Percentiles rank a stretch among this genome's conserved stretches.
Conservation (phyloP, 192 early-diverging fungal genomes). For the Diversispora eburnea region DNA sequence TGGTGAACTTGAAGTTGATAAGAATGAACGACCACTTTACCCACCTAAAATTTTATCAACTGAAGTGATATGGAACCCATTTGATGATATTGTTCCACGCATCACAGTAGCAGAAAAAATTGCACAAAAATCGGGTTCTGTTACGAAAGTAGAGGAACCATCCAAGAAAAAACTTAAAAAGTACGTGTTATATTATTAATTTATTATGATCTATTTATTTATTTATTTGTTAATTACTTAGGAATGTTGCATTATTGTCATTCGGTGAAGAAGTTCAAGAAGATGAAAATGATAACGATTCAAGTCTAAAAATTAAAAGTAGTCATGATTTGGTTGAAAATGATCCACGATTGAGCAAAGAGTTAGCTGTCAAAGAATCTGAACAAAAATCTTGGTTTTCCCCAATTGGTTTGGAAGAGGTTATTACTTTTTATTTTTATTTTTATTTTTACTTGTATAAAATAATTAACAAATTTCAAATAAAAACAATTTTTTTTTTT, state of each 20-base stretch:
- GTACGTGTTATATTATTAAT: constrained; percentile 33
- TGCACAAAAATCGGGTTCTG: constrained; percentile 15
- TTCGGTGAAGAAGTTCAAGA: constrained; percentile 85
- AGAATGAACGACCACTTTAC: constrained; percentile 74
- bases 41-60: constrained; percentile 63
- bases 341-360: constrained; percentile 38
- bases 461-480: too few species aligned
- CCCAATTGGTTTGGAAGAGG: not conserved
- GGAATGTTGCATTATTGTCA: constrained; percentile 75
- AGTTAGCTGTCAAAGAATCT: constrained; percentile 9
- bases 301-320: constrained; percentile 58
- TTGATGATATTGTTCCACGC: constrained; percentile 85
- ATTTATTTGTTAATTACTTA: constrained; percentile 33
- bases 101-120: constrained; percentile 41
- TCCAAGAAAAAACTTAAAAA: constrained; percentile 61
- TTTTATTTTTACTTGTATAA: too few species aligned
- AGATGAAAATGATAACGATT: constrained; percentile 28
- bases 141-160: constrained; percentile 38
- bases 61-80: constrained; percentile 81
- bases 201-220: not conserved
- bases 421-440: not conserved
- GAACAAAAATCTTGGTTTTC: too few species aligned
- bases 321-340: constrained; percentile 71
- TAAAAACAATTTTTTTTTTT: not conserved
- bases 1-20: constrained; percentile 73